Percentiles rank a stretch among this genome's conserved stretches.
phyloP scores from a whole-genome alignment of 176 grass and related monocot genomes.

The Oryza meridionalis region DNA sequence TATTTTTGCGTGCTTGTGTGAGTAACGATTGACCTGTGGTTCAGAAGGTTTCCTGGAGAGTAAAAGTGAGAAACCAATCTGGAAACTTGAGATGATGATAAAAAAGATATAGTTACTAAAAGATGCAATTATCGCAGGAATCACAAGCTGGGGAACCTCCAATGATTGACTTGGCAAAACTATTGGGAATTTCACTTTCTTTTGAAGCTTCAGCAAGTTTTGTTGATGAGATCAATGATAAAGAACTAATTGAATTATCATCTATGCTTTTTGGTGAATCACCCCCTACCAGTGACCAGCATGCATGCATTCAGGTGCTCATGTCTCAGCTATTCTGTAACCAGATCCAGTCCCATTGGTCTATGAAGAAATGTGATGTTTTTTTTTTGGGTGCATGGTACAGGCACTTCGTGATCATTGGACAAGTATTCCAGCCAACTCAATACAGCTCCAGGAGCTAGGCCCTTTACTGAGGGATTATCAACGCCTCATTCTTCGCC shows the following conservation, averaged over 20 bases:
- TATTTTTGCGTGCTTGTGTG: neutral
- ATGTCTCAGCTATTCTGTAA: constrained; percentile 14
- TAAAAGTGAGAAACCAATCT: constrained; percentile 24
- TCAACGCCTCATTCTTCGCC: constrained; percentile 65
- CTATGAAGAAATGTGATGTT: constrained; percentile 7
- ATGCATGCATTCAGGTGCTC: constrained; percentile 70
- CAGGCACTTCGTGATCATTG: constrained; percentile 87
- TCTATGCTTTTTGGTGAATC: constrained; percentile 68
- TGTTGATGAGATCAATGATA: constrained; percentile 76
- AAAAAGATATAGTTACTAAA: constrained; percentile 19
- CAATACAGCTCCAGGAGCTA: constrained; percentile 74
- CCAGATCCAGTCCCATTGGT: constrained; percentile 11
- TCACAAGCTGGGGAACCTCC: constrained; percentile 39
- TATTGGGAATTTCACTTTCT: constrained; percentile 75
- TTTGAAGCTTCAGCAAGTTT: constrained; percentile 59
- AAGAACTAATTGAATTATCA: constrained; percentile 77
- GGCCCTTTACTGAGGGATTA: constrained; percentile 85
- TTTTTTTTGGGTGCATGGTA: constrained; percentile 25
- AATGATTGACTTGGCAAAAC: constrained; percentile 66
- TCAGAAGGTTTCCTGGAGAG: neutral
- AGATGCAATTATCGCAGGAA: constrained; percentile 32
- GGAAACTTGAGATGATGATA: neutral
- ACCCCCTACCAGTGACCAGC: constrained; percentile 61
- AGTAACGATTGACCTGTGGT: neutral
- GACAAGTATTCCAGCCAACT: constrained; percentile 62